Conservation (phyloP, 1,139 yeast genomes). For the Yamadazyma songkhlaensis region DNA sequence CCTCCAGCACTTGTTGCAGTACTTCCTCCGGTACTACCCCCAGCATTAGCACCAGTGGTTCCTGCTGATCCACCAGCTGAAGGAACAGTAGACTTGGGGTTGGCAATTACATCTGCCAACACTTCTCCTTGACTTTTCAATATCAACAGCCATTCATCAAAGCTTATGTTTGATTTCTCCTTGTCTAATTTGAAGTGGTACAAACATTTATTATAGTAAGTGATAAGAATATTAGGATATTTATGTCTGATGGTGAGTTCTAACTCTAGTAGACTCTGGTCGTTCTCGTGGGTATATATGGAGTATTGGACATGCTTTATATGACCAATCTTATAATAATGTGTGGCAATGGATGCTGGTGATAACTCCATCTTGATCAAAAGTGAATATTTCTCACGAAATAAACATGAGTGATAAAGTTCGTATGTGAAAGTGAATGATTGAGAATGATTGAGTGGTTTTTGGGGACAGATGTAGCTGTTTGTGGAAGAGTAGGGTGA, state of each 20-base stretch:
- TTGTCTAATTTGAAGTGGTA: conserved; percentile 51
- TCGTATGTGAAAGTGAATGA: neutral
- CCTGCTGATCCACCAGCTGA: conserved; percentile 13
- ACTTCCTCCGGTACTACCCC: neutral
- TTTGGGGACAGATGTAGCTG: too few species aligned
- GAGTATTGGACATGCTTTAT: conserved; percentile 29
- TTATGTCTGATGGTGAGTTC: conserved; percentile 55
- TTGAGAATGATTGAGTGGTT: neutral
- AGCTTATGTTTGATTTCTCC: conserved; percentile 25
- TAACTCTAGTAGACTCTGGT: conserved; percentile 51
- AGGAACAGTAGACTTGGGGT: conserved; percentile 15
- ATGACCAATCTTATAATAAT: conserved; percentile 43
- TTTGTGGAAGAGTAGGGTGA: too few species aligned
- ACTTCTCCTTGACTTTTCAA: conserved; percentile 28
- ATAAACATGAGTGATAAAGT: conserved; percentile 4
- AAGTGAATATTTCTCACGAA: neutral
- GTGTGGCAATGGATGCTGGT: conserved; percentile 21
- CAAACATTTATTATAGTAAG: conserved; percentile 59
- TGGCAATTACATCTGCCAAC: conserved; percentile 19
- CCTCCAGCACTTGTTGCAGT: conserved; percentile 5
- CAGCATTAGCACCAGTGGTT: conserved; percentile 4
- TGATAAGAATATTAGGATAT: conserved; percentile 51
- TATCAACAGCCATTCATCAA: conserved; percentile 18
- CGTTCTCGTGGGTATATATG: conserved; percentile 21
- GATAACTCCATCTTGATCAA: neutral